Conservation (phyloP, 2,329 filamentous ascomycete species). For the Alternaria hordeiaustralica region DNA sequence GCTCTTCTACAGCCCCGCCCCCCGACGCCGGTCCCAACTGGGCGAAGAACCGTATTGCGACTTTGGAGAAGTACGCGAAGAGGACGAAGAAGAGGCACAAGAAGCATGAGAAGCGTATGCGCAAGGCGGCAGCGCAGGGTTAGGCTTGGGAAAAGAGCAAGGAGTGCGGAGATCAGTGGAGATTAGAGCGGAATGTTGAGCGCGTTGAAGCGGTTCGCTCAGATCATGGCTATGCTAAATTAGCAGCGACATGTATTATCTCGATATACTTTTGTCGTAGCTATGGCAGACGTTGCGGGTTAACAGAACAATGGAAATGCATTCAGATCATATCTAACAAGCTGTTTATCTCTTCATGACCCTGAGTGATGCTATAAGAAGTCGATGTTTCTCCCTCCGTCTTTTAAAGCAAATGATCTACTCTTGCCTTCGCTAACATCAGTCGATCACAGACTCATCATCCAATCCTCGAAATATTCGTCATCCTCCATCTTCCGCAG, state of each 20-base stretch:
- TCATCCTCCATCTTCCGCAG: neutral
- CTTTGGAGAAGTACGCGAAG: constrained; percentile 2
- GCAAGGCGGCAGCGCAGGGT: neutral
- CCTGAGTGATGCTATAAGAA: too few species aligned
- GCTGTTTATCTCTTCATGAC: too few species aligned
- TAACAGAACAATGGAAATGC: too few species aligned
- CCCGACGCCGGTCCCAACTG: constrained; percentile 7
- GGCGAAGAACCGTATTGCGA: constrained; percentile 8
- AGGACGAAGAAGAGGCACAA: constrained; percentile 1
- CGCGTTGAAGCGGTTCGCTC: neutral
- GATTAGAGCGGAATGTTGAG: neutral
- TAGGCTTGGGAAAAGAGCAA: neutral
- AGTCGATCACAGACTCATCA: neutral
- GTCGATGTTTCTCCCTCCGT: too few species aligned
- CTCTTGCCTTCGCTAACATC: too few species aligned
- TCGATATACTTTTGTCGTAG: neutral
- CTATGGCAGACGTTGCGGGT: neutral
- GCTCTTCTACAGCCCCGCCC: neutral
- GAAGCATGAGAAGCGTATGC: constrained; percentile 2
- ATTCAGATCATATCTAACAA: too few species aligned
- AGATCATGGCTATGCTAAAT: neutral
- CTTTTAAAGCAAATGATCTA: too few species aligned
- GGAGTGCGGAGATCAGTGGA: neutral
- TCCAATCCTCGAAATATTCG: neutral
- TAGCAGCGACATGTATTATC: neutral